Conservation (phyloP, 441 rosid genomes). For the Bocquillonia castaneifolia region DNA sequence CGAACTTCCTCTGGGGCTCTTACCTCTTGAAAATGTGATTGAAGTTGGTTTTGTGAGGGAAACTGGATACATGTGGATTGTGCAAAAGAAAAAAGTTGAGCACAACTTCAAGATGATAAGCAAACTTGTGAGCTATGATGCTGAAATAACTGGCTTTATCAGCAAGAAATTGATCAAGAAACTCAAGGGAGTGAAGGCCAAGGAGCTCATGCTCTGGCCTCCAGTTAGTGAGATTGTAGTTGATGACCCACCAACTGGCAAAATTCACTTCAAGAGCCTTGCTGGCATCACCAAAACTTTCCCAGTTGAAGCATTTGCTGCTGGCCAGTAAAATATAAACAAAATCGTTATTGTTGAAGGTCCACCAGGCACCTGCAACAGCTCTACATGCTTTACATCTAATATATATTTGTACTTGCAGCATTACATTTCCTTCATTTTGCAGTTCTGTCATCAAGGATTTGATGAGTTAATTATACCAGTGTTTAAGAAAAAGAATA, state of each 20-base stretch:
- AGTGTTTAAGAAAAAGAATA: conserved; percentile 14
- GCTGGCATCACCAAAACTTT: conserved; percentile 60
- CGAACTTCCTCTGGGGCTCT: conserved; percentile 51
- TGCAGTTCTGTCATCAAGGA: conserved; percentile 12
- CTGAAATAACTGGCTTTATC: conserved; percentile 40
- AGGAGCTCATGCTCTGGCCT: conserved; percentile 51
- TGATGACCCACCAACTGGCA: conserved; percentile 41
- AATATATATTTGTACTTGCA: conserved; percentile 5
- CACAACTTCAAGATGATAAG: conserved; percentile 52
- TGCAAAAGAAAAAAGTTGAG: conserved; percentile 45
- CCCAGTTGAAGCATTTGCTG: conserved; percentile 58
- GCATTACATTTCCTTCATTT: conserved; percentile 5
- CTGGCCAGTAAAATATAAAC: conserved; percentile 35
- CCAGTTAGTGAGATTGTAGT: conserved; percentile 41
- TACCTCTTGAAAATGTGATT: conserved; percentile 44
- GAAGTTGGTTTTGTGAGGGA: conserved; percentile 47
- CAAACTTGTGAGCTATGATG: conserved; percentile 52
- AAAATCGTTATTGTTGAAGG: neutral
- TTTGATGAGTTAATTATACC: conserved; percentile 11
- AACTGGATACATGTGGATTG: conserved; percentile 54
- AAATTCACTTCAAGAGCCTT: conserved; percentile 57
- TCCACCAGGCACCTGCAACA: conserved; percentile 12
- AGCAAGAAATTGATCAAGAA: conserved; percentile 43
- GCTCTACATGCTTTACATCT: conserved; percentile 7
- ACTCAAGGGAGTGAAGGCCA: conserved; percentile 67